These are phyloP conservation scores for Skeletonema potamos DNA, from an alignment of 108 stramenopile species.

Conservation along the genomic window DNA sequence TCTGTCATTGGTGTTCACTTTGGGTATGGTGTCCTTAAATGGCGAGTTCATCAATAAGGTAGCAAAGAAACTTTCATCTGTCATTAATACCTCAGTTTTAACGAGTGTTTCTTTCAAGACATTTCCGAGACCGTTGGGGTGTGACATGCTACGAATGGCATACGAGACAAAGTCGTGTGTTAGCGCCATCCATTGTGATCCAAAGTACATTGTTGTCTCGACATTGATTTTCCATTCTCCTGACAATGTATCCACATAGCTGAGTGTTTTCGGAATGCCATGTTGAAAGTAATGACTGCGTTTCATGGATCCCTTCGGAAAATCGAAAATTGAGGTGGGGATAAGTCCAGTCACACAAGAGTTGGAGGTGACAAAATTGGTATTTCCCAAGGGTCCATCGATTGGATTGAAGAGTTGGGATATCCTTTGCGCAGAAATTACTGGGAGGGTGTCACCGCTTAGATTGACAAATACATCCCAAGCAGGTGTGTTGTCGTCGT, in stretches of 20 bases:
- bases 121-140: conserved; percentile 61
- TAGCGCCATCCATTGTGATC: conserved; percentile 88
- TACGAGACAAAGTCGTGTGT: conserved; percentile 71
- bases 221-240: conserved; percentile 30
- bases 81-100: conserved; percentile 68
- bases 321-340: conserved; percentile 70
- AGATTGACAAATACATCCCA: conserved; percentile 88
- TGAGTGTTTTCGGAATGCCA: conserved; percentile 29
- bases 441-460: conserved; percentile 80
- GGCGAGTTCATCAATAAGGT: conserved; percentile 77
- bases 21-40: conserved; percentile 63
- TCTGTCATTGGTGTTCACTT: conserved; percentile 34
- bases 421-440: conserved; percentile 61
- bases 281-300: conserved; percentile 72
- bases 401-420: conserved; percentile 49
- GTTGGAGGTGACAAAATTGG: conserved; percentile 81
- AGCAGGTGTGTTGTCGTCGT: conserved; percentile 1
- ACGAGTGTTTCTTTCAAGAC: conserved; percentile 60
- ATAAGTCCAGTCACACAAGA: conserved; percentile 81
- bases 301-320: conserved; percentile 85
- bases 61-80: conserved; percentile 88
- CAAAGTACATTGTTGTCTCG: conserved; percentile 68
- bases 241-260: conserved; percentile 55
- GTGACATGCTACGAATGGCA: conserved; percentile 47
- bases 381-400: conserved; percentile 53